These are phyloP conservation scores for Microbotryum intermedium DNA, from an alignment of 1,284 basidiomycete species.

Conservation along the genomic window DNA sequence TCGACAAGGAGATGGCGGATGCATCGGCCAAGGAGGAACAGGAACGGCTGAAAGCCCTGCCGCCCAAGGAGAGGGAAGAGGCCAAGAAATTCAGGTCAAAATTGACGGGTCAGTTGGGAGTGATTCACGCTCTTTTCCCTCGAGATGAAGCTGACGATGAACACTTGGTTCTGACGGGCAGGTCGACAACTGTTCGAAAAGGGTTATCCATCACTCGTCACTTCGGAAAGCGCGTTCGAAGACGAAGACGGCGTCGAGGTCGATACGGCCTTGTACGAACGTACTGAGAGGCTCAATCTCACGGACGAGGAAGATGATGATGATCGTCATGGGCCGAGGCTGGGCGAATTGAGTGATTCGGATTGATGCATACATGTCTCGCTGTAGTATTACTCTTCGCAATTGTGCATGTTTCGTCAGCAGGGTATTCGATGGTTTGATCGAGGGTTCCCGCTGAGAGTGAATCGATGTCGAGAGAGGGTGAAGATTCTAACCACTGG, in stretches of 20 bases:
- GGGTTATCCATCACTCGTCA: slow-evolving; percentile 55
- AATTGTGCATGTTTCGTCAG: too few relatives aligned
- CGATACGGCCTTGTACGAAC: slow-evolving; percentile 76
- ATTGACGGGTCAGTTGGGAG: slow-evolving; percentile 53
- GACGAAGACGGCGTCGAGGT: slow-evolving; percentile 75
- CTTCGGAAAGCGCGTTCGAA: slow-evolving; percentile 56
- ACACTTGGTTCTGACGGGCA: slow-evolving; percentile 36
- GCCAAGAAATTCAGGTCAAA: slow-evolving; percentile 58
- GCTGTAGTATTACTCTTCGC: too few relatives aligned
- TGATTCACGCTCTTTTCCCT: not conserved
- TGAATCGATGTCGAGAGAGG: too few relatives aligned
- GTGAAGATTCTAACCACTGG: too few relatives aligned
- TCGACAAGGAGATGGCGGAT: slow-evolving; percentile 57
- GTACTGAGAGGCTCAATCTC: slow-evolving; percentile 47
- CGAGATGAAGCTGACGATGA: not conserved
- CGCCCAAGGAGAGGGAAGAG: slow-evolving; percentile 82
- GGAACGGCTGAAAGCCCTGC: slow-evolving; percentile 64
- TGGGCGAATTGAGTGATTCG: slow-evolving; percentile 17
- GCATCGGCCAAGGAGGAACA: slow-evolving; percentile 66
- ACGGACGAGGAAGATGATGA: slow-evolving; percentile 52
- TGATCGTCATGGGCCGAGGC: slow-evolving; percentile 11
- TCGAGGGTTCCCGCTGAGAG: too few relatives aligned
- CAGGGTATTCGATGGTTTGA: too few relatives aligned
- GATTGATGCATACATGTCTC: too few relatives aligned
- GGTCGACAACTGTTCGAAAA: slow-evolving; percentile 83